These are phyloP conservation scores for Hirsutella thompsonii DNA, from an alignment of 2,329 filamentous ascomycete species.

Conservation along the genomic window DNA sequence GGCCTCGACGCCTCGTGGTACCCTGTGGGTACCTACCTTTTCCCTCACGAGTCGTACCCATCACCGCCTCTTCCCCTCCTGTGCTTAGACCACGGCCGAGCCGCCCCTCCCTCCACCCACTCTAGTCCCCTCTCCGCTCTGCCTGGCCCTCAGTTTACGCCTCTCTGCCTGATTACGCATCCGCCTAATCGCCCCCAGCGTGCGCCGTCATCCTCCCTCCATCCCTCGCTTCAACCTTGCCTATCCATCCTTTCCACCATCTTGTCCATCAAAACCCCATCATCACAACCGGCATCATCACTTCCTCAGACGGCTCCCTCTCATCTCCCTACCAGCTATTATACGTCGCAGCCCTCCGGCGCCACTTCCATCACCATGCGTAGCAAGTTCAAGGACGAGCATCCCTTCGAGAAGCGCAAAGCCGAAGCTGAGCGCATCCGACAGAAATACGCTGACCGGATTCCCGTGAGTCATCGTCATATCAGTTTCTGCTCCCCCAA, in stretches of 20 bases:
- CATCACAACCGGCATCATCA: background rate
- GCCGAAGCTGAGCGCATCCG: slow-evolving; percentile 98
- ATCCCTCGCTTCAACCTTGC: background rate
- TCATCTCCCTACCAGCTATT: background rate
- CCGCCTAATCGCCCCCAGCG: background rate
- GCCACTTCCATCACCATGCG: slow-evolving; percentile 48
- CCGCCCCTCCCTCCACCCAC: background rate
- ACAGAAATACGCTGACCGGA: slow-evolving; percentile 97
- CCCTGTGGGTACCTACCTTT: no score
- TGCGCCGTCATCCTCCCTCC: background rate
- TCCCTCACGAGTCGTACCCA: background rate
- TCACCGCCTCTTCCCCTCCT: background rate
- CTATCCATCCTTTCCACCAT: background rate
- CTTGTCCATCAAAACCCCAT: background rate
- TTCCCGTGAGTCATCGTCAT: slow-evolving; percentile 59
- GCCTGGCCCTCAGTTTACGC: background rate
- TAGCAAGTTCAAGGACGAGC: slow-evolving; percentile 99
- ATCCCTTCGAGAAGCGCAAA: slow-evolving; percentile 99
- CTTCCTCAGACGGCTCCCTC: background rate
- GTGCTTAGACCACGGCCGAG: background rate
- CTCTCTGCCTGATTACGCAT: background rate
- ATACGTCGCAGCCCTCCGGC: background rate
- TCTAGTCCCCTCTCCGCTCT: background rate
- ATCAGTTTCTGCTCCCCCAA: background rate
- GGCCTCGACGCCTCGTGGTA: no score